A percentile compares a stretch with the other conserved stretches of the same genome.
phyloP scores from a whole-genome alignment of 2,329 filamentous ascomycete genomes.

The Talaromyces rugulosus region DNA sequence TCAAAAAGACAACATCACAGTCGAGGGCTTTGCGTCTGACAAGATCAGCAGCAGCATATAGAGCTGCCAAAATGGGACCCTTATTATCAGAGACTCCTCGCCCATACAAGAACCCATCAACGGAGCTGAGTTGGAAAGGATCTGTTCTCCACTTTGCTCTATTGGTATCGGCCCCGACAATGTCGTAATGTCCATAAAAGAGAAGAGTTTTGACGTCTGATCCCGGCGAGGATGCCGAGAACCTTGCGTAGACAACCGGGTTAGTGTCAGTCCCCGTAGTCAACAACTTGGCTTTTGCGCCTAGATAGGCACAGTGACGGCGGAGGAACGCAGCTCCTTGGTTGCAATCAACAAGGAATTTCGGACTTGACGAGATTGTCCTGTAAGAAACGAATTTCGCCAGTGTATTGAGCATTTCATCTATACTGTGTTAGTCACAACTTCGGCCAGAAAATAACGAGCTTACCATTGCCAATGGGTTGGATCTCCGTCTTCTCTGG shows the following conservation, averaged over 20 bases:
- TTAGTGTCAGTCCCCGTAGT: constrained; percentile 75
- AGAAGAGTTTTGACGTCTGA: constrained; percentile 76
- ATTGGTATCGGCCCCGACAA: constrained; percentile 82
- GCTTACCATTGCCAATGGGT: constrained; percentile 54
- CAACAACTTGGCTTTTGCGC: constrained; percentile 85
- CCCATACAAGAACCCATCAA: constrained; percentile 90
- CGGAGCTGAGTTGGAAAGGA: constrained; percentile 82
- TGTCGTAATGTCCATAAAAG: constrained; percentile 98
- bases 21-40: constrained; percentile 77
- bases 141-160: constrained; percentile 80
- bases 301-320: constrained; percentile 85
- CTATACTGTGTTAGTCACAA: constrained; percentile 30
- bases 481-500: constrained; percentile 42
- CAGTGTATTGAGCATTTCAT: constrained; percentile 64
- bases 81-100: constrained; percentile 98
- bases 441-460: neutral
- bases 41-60: constrained; percentile 89
- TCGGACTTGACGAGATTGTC: constrained; percentile 80
- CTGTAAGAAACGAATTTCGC: constrained; percentile 87
- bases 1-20: constrained; percentile 87
- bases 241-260: constrained; percentile 88
- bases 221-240: constrained; percentile 66
- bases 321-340: constrained; percentile 88
- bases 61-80: constrained; percentile 86
- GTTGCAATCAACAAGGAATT: constrained; percentile 87